Base-by-base conservation (phyloP, 108 stramenopile genomes). In the Cyclotella cryptica region DNA sequence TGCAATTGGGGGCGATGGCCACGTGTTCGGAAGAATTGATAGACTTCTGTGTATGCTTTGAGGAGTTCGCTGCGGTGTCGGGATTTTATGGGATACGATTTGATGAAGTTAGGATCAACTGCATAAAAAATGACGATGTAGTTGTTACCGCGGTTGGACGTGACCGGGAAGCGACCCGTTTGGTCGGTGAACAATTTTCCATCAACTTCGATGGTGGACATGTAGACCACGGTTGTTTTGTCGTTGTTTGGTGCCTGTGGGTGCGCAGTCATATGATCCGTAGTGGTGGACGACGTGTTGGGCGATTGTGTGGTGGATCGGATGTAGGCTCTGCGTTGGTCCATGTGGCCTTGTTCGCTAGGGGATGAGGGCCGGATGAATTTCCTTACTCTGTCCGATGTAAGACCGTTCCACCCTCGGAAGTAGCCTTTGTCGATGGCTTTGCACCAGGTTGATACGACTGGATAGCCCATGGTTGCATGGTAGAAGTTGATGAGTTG, bases 81-180 rank as follows among this genome's bases (percentile, higher is more conserved):
- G 49, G 9, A 57, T 15, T 44, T 52, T 15, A 83, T 70, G 40
- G 82, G 84, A 13, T 54, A 39, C 14, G 64, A 51, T 4, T 40
- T 41, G 72, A 86, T 88, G 65, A 29, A 26, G 60, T 84, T 81
- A 59, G 69, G 54, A 42, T 80, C 85, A 57, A 65, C 70, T 17
- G 75, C 70, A 63, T 87, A 87, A 12, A 87, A 12, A 10, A 87
- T 40, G 10, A 83, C 17, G 1, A 83, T 17, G 49, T 85, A 80
- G 18, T 67, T 15, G 54, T 76, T 58, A 43, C 84, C 84, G 11
- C 49, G 35, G 47, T 15, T 59, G 3, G 84, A 79, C 0, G 72
- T 72, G 24, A 66, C 14, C 0, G 66, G 69, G 35, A 85, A 82
- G 27, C 30, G 19, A 12, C 88, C 88, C 0, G 85, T 80, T 47